Evolutionary conservation across 2,329 filamentous ascomycete genomes (phyloP).

Genomic region (Tympanopsis confertula): DNA sequence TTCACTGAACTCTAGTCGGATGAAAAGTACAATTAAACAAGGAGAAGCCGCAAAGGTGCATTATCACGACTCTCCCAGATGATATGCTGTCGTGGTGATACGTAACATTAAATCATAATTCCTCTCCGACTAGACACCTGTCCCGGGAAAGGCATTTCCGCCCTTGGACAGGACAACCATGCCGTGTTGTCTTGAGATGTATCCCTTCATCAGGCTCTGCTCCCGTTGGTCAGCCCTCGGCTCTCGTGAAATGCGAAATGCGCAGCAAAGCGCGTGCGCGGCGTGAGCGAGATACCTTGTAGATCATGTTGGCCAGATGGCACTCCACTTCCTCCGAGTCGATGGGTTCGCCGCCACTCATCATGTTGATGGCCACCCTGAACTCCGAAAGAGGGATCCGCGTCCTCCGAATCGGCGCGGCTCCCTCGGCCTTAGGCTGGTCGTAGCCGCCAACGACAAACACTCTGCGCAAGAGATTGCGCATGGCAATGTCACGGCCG

Average conservation of each 20-base stretch:
- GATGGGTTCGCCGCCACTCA: conserved; percentile 48
- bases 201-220: conserved; percentile 91
- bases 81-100: too few species aligned
- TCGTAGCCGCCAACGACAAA: conserved; percentile 77
- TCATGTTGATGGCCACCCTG: conserved; percentile 68
- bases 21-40: too few species aligned
- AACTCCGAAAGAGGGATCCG: conserved; percentile 78
- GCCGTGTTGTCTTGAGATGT: conserved; percentile 80
- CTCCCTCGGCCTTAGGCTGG: conserved; percentile 57
- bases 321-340: conserved; percentile 94
- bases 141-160: conserved; percentile 80
- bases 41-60: too few species aligned
- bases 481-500: conserved; percentile 78
- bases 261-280: not conserved
- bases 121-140: conserved; percentile 44
- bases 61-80: too few species aligned
- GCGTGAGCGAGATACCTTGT: conserved; percentile 58
- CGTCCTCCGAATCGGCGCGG: conserved; percentile 54
- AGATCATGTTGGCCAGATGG: conserved; percentile 89
- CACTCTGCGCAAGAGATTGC: conserved; percentile 85
- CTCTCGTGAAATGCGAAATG: not conserved
- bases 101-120: too few species aligned
- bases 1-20: too few species aligned
- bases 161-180: conserved; percentile 89
- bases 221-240: not conserved